phyloP scores from a whole-genome alignment of 495 filamentous ascomycete species.

The Penicillium atrosanguineum region DNA sequence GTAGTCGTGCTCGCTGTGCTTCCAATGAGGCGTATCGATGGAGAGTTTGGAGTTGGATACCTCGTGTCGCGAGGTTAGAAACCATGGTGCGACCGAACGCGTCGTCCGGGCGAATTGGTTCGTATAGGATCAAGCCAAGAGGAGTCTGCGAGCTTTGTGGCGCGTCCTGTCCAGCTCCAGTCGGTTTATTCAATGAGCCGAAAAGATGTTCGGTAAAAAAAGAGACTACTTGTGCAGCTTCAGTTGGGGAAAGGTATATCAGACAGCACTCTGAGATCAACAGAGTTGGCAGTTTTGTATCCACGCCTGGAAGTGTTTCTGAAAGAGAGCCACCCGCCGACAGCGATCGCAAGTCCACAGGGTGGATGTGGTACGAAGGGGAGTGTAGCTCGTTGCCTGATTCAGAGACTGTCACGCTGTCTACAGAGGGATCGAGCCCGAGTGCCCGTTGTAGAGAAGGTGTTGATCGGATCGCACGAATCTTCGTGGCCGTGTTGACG shows the following conservation, averaged over 20 bases:
- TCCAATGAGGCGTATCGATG: constrained; percentile 61
- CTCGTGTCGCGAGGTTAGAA: constrained; percentile 79
- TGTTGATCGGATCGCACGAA: constrained; percentile 46
- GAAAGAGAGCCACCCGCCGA: constrained; percentile 17
- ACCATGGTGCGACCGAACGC: constrained; percentile 90
- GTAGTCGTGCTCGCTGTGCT: constrained; percentile 65
- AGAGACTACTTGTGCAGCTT: constrained; percentile 61
- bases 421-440: constrained; percentile 19
- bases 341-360: constrained; percentile 75
- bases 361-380: constrained; percentile 67
- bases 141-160: constrained; percentile 22
- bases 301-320: constrained; percentile 33
- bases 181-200: constrained; percentile 1
- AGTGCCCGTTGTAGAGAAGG: constrained; percentile 35
- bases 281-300: constrained; percentile 67
- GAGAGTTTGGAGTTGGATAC: constrained; percentile 81
- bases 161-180: background rate
- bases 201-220: constrained; percentile 61
- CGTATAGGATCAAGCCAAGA: constrained; percentile 76
- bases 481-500: constrained; percentile 65
- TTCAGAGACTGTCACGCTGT: constrained; percentile 34
- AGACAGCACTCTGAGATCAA: constrained; percentile 93
- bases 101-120: constrained; percentile 80
- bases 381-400: constrained; percentile 43
- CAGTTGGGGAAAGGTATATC: constrained; percentile 69